Conservation (phyloP, 768 basidiomycete genomes). For the Neoboletus magnificus region DNA sequence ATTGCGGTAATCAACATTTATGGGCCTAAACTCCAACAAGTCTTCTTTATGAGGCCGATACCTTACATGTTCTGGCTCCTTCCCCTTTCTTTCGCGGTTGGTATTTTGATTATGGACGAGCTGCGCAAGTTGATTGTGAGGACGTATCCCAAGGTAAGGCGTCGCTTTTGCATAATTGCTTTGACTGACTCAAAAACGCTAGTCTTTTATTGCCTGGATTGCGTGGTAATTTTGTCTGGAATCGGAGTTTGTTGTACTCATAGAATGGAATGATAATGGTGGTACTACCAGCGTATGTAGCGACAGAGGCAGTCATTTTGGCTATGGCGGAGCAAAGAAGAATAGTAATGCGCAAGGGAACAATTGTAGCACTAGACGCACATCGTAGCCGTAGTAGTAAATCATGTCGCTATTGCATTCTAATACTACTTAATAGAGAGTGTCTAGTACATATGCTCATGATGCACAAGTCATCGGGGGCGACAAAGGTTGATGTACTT, state of each 20-base stretch:
- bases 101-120: constrained; percentile 44
- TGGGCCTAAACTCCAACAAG: constrained; percentile 28
- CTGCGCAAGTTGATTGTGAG: constrained; percentile 43
- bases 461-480: too few relatives aligned
- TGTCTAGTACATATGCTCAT: too few relatives aligned
- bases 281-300: constrained; percentile 81
- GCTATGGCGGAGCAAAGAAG: constrained; percentile 88
- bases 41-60: constrained; percentile 36
- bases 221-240: constrained; percentile 12
- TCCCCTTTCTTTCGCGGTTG: constrained; percentile 40
- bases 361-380: too few relatives aligned
- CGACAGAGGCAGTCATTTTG: constrained; percentile 94
- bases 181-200: background rate
- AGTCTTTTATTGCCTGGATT: constrained; percentile 27
- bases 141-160: constrained; percentile 40
- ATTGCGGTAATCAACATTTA: constrained; percentile 37
- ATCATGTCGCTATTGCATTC: too few relatives aligned
- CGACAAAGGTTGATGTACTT: too few relatives aligned
- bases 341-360: constrained; percentile 44
- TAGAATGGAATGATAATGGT: too few relatives aligned
- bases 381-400: too few relatives aligned
- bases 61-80: constrained; percentile 45
- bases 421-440: too few relatives aligned
- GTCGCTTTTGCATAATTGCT: background rate
- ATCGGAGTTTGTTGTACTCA: too few relatives aligned